Percentiles rank a stretch among this genome's conserved stretches.
Evolutionary conservation across 495 filamentous ascomycete genomes (phyloP).

Genomic region (Neurospora sp.): DNA sequence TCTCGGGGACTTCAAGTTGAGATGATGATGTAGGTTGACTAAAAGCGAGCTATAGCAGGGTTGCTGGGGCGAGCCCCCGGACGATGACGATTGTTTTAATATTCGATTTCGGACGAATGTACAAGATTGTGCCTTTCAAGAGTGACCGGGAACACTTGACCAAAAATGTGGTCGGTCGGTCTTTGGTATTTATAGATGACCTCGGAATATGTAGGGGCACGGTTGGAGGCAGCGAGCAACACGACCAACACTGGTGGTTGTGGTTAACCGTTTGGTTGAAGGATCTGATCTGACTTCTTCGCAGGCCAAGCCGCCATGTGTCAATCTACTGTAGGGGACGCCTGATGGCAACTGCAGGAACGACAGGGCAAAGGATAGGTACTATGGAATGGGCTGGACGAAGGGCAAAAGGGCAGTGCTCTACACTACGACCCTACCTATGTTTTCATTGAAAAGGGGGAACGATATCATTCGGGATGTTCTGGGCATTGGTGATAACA

Average conservation of each 20-base stretch:
- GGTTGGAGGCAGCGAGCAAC: not conserved
- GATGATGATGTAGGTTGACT: not conserved
- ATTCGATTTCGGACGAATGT: not conserved
- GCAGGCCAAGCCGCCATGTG: not conserved
- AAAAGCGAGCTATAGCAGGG: not conserved
- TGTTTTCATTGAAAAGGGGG: not conserved
- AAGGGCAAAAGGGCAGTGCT: not conserved
- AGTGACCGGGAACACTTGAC: not conserved
- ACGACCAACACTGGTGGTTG: not conserved
- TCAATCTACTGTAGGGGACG: not conserved
- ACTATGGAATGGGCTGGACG: not conserved
- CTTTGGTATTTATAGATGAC: not conserved
- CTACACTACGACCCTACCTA: not conserved
- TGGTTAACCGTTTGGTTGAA: not conserved
- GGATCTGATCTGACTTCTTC: not conserved
- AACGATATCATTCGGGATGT: not conserved
- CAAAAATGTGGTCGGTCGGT: not conserved
- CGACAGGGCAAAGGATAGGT: not conserved
- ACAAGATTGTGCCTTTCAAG: not conserved
- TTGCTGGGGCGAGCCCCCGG: not conserved
- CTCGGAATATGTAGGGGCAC: not conserved
- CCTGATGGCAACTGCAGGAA: not conserved
- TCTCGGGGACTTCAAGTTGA: not conserved
- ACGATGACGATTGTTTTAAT: not conserved
- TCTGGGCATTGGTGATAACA: not conserved